Percentiles rank a stretch among this genome's conserved stretches.
Evolutionary conservation across 2,329 filamentous ascomycete species (phyloP).

Genomic region (Cytospora mali): DNA sequence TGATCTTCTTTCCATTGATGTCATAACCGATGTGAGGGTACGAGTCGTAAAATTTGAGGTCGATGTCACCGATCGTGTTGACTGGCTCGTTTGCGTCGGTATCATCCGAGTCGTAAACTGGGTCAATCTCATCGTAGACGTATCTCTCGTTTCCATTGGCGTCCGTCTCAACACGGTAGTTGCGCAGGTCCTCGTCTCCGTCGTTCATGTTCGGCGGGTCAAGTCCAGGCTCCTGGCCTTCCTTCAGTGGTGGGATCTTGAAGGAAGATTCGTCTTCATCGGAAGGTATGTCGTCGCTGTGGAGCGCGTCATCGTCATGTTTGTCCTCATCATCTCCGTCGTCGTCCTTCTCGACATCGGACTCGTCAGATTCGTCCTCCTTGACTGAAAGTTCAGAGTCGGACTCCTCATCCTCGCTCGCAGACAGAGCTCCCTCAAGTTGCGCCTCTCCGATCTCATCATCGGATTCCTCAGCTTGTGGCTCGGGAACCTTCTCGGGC

Average conservation of each 20-base stretch:
- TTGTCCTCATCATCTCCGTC: slow-evolving; percentile 45
- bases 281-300: slow-evolving; percentile 47
- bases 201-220: slow-evolving; percentile 41
- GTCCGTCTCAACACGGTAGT: slow-evolving; percentile 68
- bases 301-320: slow-evolving; percentile 43
- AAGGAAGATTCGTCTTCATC: slow-evolving; percentile 33
- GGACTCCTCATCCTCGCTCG: slow-evolving; percentile 60
- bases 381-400: slow-evolving; percentile 56
- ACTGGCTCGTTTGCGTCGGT: slow-evolving; percentile 75
- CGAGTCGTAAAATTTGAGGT: slow-evolving; percentile 91
- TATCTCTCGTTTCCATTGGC: slow-evolving; percentile 91
- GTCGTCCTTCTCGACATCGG: slow-evolving; percentile 50
- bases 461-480: slow-evolving; percentile 47
- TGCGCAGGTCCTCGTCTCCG: slow-evolving; percentile 44
- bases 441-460: slow-evolving; percentile 60
- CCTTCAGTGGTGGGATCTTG: slow-evolving; percentile 23
- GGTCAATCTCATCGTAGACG: slow-evolving; percentile 90
- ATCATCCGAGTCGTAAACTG: slow-evolving; percentile 95
- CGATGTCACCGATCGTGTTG: slow-evolving; percentile 96
- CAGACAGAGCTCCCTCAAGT: slow-evolving; percentile 59
- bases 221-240: slow-evolving; percentile 26
- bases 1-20: slow-evolving; percentile 97
- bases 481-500: slow-evolving; percentile 39
- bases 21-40: slow-evolving; percentile 99
- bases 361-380: slow-evolving; percentile 44